These are phyloP conservation scores for Rubia yunnanensis DNA, from an alignment of 257 asterid genomes.

Conservation along the genomic window DNA sequence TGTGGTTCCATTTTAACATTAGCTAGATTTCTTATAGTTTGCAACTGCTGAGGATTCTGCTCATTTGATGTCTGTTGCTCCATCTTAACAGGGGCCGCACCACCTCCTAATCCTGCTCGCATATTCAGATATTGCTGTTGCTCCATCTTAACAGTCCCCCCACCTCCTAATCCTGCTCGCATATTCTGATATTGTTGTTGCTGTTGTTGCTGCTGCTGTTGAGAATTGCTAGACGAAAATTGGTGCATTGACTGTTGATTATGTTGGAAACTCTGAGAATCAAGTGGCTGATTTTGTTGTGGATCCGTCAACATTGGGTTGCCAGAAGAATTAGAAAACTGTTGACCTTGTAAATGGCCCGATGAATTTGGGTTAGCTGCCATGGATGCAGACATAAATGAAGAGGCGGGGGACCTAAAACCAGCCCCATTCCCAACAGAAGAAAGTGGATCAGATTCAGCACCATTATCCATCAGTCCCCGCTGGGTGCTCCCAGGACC, in stretches of 20 bases:
- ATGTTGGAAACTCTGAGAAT: slow-evolving; percentile 45
- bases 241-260: slow-evolving; percentile 62
- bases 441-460: slow-evolving; percentile 58
- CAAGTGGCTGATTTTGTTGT: slow-evolving; percentile 56
- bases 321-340: slow-evolving; percentile 43
- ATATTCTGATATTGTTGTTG: slow-evolving; percentile 66
- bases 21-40: slow-evolving; percentile 45
- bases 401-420: slow-evolving; percentile 43
- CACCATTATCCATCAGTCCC: slow-evolving; percentile 50
- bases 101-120: slow-evolving; percentile 54
- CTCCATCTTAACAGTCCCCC: slow-evolving; percentile 56
- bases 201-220: slow-evolving; percentile 36
- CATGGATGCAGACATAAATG: slow-evolving; percentile 37
- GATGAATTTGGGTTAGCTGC: slow-evolving; percentile 38
- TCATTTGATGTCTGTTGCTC: slow-evolving; percentile 60
- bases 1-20: slow-evolving; percentile 70
- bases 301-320: slow-evolving; percentile 56
- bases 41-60: slow-evolving; percentile 57
- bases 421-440: slow-evolving; percentile 53
- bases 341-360: slow-evolving; percentile 66
- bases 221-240: slow-evolving; percentile 54
- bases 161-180: slow-evolving; percentile 57
- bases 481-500: slow-evolving; percentile 59
- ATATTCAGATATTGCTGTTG: slow-evolving; percentile 67
- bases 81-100: slow-evolving; percentile 46